Conservation (phyloP, 1,284 basidiomycete genomes). For the Cryptococcus sp. region DNA sequence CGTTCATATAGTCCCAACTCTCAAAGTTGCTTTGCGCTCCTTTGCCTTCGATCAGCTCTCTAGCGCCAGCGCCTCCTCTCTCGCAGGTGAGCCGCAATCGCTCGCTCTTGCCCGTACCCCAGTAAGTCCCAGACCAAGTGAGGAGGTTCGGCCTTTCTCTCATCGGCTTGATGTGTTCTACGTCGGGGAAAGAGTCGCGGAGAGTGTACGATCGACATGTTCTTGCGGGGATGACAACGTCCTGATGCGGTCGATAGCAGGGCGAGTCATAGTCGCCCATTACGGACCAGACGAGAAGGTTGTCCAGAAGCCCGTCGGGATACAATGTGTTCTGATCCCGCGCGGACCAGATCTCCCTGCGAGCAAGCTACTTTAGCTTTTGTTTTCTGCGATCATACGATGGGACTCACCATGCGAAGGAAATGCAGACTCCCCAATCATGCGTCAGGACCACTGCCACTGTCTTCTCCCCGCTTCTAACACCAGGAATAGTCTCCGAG, state of each 20-base stretch:
- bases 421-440: constrained; percentile 55
- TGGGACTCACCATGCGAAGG: constrained; percentile 46
- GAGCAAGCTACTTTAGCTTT: neutral
- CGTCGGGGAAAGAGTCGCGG: constrained; percentile 35
- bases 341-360: constrained; percentile 49
- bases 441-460: constrained; percentile 53
- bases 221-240: constrained; percentile 52
- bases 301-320: constrained; percentile 46
- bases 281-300: constrained; percentile 48
- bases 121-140: constrained; percentile 51
- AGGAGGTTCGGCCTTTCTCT: constrained; percentile 40
- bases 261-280: constrained; percentile 52
- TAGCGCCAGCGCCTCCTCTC: constrained; percentile 43
- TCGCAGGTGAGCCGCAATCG: constrained; percentile 47
- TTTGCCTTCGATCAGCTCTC: constrained; percentile 43
- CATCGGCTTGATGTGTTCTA: constrained; percentile 37
- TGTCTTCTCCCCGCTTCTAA: constrained; percentile 35
- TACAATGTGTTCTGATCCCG: constrained; percentile 33
- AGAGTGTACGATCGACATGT: constrained; percentile 43
- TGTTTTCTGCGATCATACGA: neutral
- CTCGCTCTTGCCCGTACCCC: constrained; percentile 52
- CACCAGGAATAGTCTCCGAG: constrained; percentile 41
- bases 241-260: constrained; percentile 52
- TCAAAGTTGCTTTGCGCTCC: constrained; percentile 43
- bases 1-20: constrained; percentile 52